phyloP scores from a whole-genome alignment of 805 yeast genomes.

The Zygosaccharomyces bailii region DNA sequence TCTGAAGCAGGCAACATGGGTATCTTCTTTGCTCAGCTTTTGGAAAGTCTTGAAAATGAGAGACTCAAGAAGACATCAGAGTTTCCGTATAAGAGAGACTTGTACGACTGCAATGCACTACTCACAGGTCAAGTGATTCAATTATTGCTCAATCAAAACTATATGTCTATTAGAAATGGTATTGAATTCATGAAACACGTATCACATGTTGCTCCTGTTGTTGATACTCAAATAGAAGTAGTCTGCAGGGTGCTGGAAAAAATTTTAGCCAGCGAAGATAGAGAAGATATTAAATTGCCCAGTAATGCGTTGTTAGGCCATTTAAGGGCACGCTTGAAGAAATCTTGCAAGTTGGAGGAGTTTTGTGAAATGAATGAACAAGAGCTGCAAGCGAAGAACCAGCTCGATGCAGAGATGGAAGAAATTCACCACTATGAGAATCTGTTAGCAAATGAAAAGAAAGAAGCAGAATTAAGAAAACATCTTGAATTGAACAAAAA shows the following conservation, averaged over 20 bases:
- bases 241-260: conserved; percentile 46
- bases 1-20: conserved; percentile 82
- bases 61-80: conserved; percentile 39
- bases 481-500: conserved; percentile 22
- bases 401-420: conserved; percentile 18
- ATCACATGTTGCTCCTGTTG: conserved; percentile 59
- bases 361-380: conserved; percentile 43
- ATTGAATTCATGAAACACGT: conserved; percentile 71
- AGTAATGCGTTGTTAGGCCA: conserved; percentile 69
- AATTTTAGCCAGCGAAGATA: conserved; percentile 50
- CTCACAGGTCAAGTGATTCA: conserved; percentile 38
- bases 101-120: conserved; percentile 54
- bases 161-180: conserved; percentile 76
- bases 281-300: conserved; percentile 80
- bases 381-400: conserved; percentile 17
- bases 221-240: conserved; percentile 60
- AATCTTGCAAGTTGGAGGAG: conserved; percentile 54
- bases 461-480: conserved; percentile 24
- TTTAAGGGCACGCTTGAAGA: conserved; percentile 50
- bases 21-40: conserved; percentile 57
- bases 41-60: conserved; percentile 44
- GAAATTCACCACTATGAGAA: conserved; percentile 23
- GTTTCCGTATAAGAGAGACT: conserved; percentile 35
- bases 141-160: conserved; percentile 42
- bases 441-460: conserved; percentile 23